These are phyloP conservation scores for Torulaspora microellipsoides DNA, from an alignment of 805 yeast genomes.

Conservation along the genomic window DNA sequence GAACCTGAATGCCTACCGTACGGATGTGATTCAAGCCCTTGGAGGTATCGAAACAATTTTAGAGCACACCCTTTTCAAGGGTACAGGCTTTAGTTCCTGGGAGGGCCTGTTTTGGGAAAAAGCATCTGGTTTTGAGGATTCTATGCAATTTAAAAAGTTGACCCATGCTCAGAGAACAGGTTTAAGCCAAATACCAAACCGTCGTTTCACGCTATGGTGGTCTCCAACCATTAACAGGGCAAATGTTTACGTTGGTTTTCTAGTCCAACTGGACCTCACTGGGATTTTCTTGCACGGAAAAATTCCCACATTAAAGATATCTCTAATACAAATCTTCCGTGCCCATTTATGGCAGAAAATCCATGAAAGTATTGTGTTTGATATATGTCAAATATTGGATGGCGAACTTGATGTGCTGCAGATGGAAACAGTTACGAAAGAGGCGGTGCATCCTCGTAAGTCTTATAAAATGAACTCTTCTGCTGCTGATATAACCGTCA, in stretches of 20 bases:
- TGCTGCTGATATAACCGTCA: conserved; percentile 80
- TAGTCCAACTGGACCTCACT: conserved; percentile 92
- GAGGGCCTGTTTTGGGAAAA: conserved; percentile 99
- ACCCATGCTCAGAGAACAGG: conserved; percentile 98
- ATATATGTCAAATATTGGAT: conserved; percentile 87
- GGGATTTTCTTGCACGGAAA: conserved; percentile 97
- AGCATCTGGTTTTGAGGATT: conserved; percentile 95
- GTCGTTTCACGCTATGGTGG: conserved; percentile 99
- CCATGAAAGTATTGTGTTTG: conserved; percentile 92
- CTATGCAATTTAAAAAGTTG: conserved; percentile 86
- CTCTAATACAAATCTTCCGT: conserved; percentile 91
- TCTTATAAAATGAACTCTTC: conserved; percentile 97
- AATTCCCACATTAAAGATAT: conserved; percentile 93
- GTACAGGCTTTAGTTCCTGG: conserved; percentile 97
- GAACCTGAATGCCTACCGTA: conserved; percentile 87
- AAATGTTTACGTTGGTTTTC: conserved; percentile 94
- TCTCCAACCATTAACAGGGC: conserved; percentile 98
- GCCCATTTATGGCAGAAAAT: conserved; percentile 99
- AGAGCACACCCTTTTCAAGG: conserved; percentile 92
- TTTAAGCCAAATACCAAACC: conserved; percentile 92
- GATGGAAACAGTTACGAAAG: conserved; percentile 82
- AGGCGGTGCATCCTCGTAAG: conserved; percentile 93
- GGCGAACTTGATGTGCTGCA: conserved; percentile 77
- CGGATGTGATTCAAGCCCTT: conserved; percentile 93
- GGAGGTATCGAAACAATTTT: conserved; percentile 96